Conservation (phyloP, 176 grass and related monocot species). For the Lolium multiflorum region DNA sequence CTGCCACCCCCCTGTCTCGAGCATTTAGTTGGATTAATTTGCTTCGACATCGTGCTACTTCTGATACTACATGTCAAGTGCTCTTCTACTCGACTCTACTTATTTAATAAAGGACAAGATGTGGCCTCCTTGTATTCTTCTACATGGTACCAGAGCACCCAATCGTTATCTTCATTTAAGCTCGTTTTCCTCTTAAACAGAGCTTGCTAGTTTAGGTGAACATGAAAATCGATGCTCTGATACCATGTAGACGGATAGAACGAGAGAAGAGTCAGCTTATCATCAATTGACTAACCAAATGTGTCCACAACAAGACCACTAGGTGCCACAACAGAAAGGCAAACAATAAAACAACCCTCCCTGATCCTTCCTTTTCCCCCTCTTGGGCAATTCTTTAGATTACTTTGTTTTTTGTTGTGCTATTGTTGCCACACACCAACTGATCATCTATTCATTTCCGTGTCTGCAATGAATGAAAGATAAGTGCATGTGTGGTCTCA, state of each 20-base stretch:
- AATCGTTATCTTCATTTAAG: not conserved
- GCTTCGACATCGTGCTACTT: not conserved
- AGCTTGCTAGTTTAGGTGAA: constrained; percentile 1
- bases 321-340: not conserved
- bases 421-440: not conserved
- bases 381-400: not conserved
- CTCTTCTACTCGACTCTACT: not conserved
- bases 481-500: not conserved
- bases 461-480: constrained; percentile 1
- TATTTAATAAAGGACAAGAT: constrained; percentile 10
- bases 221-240: not conserved
- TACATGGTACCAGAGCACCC: constrained; percentile 5
- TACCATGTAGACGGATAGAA: not conserved
- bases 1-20: not conserved
- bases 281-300: not conserved
- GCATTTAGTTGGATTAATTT: not conserved
- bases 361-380: not conserved
- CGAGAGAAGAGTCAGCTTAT: not conserved
- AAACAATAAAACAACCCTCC: not conserved
- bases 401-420: not conserved
- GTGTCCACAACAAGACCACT: not conserved
- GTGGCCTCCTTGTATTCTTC: not conserved
- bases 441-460: not conserved
- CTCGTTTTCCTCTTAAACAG: not conserved
- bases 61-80: not conserved